Base-by-base conservation (phyloP, 2,329 filamentous ascomycete genomes). In the Diaporthe sp. region DNA sequence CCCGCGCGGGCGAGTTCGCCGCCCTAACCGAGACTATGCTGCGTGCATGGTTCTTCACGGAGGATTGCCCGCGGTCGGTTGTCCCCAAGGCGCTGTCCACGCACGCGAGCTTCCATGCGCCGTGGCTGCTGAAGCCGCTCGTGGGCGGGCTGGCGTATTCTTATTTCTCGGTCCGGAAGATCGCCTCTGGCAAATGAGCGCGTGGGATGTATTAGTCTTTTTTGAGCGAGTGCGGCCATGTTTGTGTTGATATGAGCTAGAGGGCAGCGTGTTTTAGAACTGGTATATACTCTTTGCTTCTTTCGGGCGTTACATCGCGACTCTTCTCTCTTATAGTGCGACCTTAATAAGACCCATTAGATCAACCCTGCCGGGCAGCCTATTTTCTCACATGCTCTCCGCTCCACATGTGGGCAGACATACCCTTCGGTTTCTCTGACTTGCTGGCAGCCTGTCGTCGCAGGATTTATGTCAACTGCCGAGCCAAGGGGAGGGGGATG, bases 41-140 rank as follows among this genome's bases (percentile, higher is more conserved):
- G 79, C 81, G 82, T 42, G 82, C 85, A 53, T 88, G 87, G 85
- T 84, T 89, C 78, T 87, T 88, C 75, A 88, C 86, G 0, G 82
- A 84, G 4, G 86, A 85, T 3, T 85, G 85, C 13, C 88, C 88
- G 25, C 81, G 84, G 59, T 80, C 82, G 5, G 81, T 84, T 22
- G 86, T 90, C 72, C 84, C 86, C 34, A 82, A 78, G 37, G 78
- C 80, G 31, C 77, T 83, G 74, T 80, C 81, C 58, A 78, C 82
- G 51, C 82, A 85, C 57, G 79, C 82, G 34, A 82, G 79, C 71
- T 80, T 82, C 53, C 78, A 79, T 62, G 78, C 82, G 67, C 82
- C 83, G 46, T 79, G 75, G 78, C 68, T 79, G 37, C 68, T 85
- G 49, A 81, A 83, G 49, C 82, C 82, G 6, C 51, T 85, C 39